Evolutionary conservation across 768 basidiomycete species (phyloP), one percentile per base, ranked within the genome.

Genomic region (Macrolepiota albuminosa): DNA sequence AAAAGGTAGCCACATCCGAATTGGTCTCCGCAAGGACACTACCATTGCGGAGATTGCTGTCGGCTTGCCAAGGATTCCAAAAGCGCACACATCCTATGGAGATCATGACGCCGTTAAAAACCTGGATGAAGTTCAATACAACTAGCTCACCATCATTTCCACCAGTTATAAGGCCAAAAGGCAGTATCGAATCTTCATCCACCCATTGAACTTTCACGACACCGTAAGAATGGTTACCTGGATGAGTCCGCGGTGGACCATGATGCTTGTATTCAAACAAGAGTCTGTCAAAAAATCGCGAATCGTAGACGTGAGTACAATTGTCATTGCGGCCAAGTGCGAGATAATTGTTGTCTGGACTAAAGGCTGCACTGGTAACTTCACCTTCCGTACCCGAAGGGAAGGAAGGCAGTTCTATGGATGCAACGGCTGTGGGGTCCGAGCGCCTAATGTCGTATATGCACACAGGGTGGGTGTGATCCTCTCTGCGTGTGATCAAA

Each of bases 271-370:
- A 86, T 18, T 74, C 71, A 57, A 76, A 79, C 47, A 88, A 65
- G 13, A 77, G 70, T 1, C 80, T 71, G 24, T 73, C 68, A 18
- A 86, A 66, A 66, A 76, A 82, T 11, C 88, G 81, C 1, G 78
- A 65, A 67, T 91, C 88, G 61, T 89, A 90, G 3, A 91, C 69
- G 57, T 88, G 83, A 1, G 75, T 72, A 37, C 67, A 67, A 61
- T 88, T 86, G 67, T 90, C 86, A 47, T 71, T 81, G 46, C 86
- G 78, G 4, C 78, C 86, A 6, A 85, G 67, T 14, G 87, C 84
- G 9, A 90, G 75, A 63, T 84, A 83, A 4, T 83, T 70, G 10
- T 80, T 81, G 62, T 89, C 87, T 0, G 85, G 78, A 63, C 86
- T 88, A 68, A 84, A 86, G 1, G 71, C 64, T 14, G 81, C 76